phyloP scores from a whole-genome alignment of 2,329 filamentous ascomycete genomes.

The Geosmithia putterillii region DNA sequence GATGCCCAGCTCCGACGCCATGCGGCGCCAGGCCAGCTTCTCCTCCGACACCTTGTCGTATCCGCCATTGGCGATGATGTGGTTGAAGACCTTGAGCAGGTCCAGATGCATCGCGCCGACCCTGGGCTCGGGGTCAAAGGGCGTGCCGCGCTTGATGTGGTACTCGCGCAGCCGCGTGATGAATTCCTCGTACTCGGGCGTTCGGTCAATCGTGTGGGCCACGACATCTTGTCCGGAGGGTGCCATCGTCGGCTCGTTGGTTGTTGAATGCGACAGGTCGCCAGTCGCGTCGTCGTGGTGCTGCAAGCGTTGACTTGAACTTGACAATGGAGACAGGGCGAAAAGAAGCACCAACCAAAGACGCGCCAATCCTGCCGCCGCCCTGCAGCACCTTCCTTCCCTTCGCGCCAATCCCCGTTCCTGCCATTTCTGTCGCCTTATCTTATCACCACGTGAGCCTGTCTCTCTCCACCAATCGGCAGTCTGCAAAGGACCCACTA shows the following conservation, averaged over 20 bases:
- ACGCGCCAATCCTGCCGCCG: not conserved
- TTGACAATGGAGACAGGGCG: not conserved
- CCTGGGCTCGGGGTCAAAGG: slow-evolving; percentile 70
- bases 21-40: slow-evolving; percentile 74
- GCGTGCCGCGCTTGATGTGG: slow-evolving; percentile 67
- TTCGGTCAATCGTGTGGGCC: slow-evolving; percentile 40
- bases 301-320: not conserved
- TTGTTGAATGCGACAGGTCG: not conserved
- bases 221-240: slow-evolving; percentile 22
- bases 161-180: slow-evolving; percentile 61
- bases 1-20: slow-evolving; percentile 66
- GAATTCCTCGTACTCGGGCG: slow-evolving; percentile 66
- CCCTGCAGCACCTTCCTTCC: not conserved
- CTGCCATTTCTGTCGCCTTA: not conserved
- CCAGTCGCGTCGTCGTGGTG: not conserved
- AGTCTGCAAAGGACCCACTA: not conserved
- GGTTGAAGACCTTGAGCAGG: slow-evolving; percentile 65
- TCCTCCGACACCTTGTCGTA: slow-evolving; percentile 77
- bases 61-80: slow-evolving; percentile 64
- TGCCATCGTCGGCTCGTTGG: slow-evolving; percentile 13
- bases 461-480: slow-evolving; percentile 1
- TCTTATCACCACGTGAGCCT: slow-evolving; percentile 1
- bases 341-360: not conserved
- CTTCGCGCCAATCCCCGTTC: not conserved
- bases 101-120: slow-evolving; percentile 68